Base-by-base conservation (phyloP, 164 flowering plant genomes). In the Amborella trichopoda region DNA sequence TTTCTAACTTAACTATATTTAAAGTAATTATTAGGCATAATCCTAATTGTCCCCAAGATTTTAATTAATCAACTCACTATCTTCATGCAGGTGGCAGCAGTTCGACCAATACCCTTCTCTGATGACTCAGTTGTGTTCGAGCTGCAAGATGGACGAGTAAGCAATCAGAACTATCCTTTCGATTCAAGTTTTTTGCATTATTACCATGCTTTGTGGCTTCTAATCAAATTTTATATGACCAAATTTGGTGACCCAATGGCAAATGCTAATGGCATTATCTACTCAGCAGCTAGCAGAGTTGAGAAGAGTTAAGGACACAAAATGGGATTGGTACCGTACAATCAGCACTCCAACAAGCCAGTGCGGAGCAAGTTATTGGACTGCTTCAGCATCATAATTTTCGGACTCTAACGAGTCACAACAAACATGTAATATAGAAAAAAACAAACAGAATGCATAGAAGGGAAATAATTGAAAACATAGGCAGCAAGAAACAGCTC, bases 211-310 rank as follows among this genome's bases (percentile, higher is more conserved):
- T 24, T 44, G 3, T 18, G 4, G 11, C 2, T 45, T 34, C 26
- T 4, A n/a, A 28, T 20, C 1, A n/a, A 37, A 12, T 6, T 21
- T 5, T 23, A 18, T 12, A 14, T 5, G 30, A 49, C 2, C 8
- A 12, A 30, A 18, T 13, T 13, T 9, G 22, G n/a, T 28, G 2
- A 8, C 41, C 41, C 19, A 37, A n/a, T n/a, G 16, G 41, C 13
- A 49, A 25, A 24, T 48, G 16, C 60, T 56, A 26, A 58, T n/a
- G n/a, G n/a, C n/a, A n/a, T n/a, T n/a, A n/a, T n/a, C n/a, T n/a
- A n/a, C n/a, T n/a, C 55, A 36, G 56, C 91, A 86, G 95, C 61
- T 86, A 65, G 95, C 76, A 67, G 91, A 82, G 61, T 56, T 86
- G 67, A 65, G 32, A 44, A 53, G 59, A 46, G 46, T 55, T 14